Evolutionary conservation across 768 basidiomycete species (phyloP).

Genomic region (Boletus pseudo-olivaceus): DNA sequence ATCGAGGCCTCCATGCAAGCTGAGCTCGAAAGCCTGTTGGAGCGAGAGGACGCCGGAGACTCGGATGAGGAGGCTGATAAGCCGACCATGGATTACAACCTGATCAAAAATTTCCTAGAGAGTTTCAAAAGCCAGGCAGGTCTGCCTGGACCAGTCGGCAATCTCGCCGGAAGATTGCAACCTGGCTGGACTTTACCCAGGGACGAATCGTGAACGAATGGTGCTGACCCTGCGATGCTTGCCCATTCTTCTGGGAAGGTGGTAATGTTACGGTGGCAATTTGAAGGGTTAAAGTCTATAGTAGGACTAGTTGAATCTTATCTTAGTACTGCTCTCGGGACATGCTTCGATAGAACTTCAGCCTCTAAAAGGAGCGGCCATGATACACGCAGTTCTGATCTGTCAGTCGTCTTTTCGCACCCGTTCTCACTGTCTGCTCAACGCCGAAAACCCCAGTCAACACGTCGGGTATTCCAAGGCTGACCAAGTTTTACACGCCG

Average conservation of each 20-base stretch:
- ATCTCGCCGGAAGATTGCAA: constrained; percentile 79
- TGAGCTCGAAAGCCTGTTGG: constrained; percentile 68
- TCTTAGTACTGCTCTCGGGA: background rate
- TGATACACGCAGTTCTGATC: constrained; percentile 87
- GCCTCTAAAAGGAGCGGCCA: constrained; percentile 25
- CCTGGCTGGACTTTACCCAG: constrained; percentile 73
- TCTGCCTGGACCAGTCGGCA: constrained; percentile 86
- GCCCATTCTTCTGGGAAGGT: background rate
- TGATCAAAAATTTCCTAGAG: constrained; percentile 97
- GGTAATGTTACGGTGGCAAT: background rate
- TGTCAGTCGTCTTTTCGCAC: constrained; percentile 46
- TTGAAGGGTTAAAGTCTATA: background rate
- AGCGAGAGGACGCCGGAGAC: constrained; percentile 41
- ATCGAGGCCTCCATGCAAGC: constrained; percentile 88
- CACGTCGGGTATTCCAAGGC: constrained; percentile 80
- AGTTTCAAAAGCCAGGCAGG: constrained; percentile 93
- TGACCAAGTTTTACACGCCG: constrained; percentile 88
- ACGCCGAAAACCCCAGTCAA: constrained; percentile 61
- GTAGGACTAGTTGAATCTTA: background rate
- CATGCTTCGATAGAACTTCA: too few species aligned
- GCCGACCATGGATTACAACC: constrained; percentile 70
- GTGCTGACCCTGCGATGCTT: background rate
- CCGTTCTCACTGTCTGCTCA: constrained; percentile 18
- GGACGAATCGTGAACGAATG: constrained; percentile 45
- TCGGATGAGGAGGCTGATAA: constrained; percentile 53